Base-by-base conservation (phyloP, 345 rosid species). In the Citrus cavaleriei region DNA sequence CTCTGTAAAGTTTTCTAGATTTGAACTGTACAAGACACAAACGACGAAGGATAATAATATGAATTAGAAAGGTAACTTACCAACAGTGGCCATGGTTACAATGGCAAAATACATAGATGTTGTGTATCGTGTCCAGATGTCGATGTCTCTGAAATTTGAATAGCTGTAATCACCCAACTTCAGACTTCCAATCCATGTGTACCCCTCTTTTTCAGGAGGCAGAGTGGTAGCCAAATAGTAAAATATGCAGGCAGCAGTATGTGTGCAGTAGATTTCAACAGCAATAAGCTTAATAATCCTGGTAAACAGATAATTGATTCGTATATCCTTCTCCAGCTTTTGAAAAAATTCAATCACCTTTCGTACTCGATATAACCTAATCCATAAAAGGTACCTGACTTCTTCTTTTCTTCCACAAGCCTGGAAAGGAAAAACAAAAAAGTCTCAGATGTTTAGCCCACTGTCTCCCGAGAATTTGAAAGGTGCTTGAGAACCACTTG, bases 171-270 rank as follows among this genome's bases (percentile, higher is more conserved):
- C 94, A 57, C 98, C 98, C 89, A 94, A 14, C 85, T 89, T 88
- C 10, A 94, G 65, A 85, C 97, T 92, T 81, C 98, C 98, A 74
- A 94, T 94, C 98, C 98, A 94, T 22, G 98, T 94, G 78, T 91
- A 88, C 12, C 92, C 91, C 79, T 92, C 98, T 78, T 90, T 54
- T 35, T 89, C 83, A 24, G 67, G 19, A 59, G 98, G 97, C 70
- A 91, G 57, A 40, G 97, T 92, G 24, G 97, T 94, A 63, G 98
- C 98, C 86, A 94, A 85, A 82, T 88, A 86, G 85, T 94, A 94
- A 85, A 94, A 94, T 72, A 92, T 90, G 76, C 98, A 94, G 22
- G 98, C 98, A 63, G 98, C 97, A 1, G 97, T 91, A 82, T 94
- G 98, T 24, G 98, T 92, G 79, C 94, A 92, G 24, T 94, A 94